A percentile compares a stretch with the other conserved stretches of the same genome.
Conservation (phyloP, 495 filamentous ascomycete genomes). For the Beverwykella pulmonaria region DNA sequence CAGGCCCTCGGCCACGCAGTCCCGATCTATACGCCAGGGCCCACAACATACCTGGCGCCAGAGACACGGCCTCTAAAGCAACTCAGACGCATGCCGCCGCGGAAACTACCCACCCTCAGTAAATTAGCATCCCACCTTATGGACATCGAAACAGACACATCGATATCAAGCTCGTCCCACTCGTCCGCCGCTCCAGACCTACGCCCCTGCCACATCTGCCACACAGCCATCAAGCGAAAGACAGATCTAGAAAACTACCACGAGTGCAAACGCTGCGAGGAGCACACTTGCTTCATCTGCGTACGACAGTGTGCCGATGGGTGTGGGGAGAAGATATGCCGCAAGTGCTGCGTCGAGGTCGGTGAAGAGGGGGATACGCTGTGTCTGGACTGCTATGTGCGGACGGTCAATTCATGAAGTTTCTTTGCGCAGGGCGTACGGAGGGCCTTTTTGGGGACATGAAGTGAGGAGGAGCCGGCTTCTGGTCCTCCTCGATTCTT, state of each 20-base stretch:
- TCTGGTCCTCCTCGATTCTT: no score
- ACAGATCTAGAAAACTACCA: slow-evolving; percentile 30
- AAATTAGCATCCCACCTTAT: slow-evolving; percentile 27
- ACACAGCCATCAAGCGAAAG: slow-evolving; percentile 27
- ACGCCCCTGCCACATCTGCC: slow-evolving; percentile 34
- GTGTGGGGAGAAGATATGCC: slow-evolving; percentile 25
- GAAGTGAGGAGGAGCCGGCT: background rate
- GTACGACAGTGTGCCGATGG: slow-evolving; percentile 20
- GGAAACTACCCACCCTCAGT: background rate
- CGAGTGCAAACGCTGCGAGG: slow-evolving; percentile 25
- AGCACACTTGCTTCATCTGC: slow-evolving; percentile 36
- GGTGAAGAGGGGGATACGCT: slow-evolving; percentile 34
- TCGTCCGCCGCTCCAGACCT: slow-evolving; percentile 7
- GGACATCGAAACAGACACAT: slow-evolving; percentile 15
- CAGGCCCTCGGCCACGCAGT: background rate
- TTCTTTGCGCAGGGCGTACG: background rate
- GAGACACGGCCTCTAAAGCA: slow-evolving; percentile 13
- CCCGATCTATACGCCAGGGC: background rate
- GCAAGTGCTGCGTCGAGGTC: slow-evolving; percentile 34
- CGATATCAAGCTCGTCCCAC: background rate
- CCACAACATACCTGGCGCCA: background rate
- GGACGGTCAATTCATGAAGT: slow-evolving; percentile 7
- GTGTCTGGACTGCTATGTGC: slow-evolving; percentile 23
- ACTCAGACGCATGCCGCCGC: slow-evolving; percentile 6
- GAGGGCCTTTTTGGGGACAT: background rate